Evolutionary conservation across 805 yeast species (phyloP).

Genomic region (Ogataea siamensis): DNA sequence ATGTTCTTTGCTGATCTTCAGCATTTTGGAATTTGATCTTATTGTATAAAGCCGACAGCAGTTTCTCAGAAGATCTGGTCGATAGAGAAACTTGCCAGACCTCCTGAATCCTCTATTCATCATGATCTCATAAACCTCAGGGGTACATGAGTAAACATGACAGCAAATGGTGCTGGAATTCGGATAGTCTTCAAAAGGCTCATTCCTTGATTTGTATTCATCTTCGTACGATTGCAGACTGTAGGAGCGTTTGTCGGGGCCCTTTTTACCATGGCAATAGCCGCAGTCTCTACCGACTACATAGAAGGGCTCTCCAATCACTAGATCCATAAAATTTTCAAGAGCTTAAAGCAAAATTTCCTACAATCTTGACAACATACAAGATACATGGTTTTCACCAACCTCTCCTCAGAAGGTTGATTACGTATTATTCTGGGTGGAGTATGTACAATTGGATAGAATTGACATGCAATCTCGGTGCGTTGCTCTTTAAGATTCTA

Average conservation of each 20-base stretch:
- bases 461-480: too few species aligned
- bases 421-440: too few species aligned
- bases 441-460: too few species aligned
- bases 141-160: constrained; percentile 29
- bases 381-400: too few species aligned
- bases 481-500: too few species aligned
- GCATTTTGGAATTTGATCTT: constrained; percentile 49
- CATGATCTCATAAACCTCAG: constrained; percentile 56
- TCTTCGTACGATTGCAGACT: constrained; percentile 36
- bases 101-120: constrained; percentile 78
- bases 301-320: constrained; percentile 28
- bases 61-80: constrained; percentile 63
- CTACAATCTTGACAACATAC: too few species aligned
- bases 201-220: constrained; percentile 2
- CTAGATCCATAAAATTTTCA: constrained; percentile 14
- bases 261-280: constrained; percentile 57
- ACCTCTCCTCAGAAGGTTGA: too few species aligned
- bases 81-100: constrained; percentile 59
- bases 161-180: constrained; percentile 29
- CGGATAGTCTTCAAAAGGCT: constrained; percentile 20
- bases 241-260: constrained; percentile 31
- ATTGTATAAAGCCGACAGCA: constrained; percentile 84
- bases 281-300: constrained; percentile 59
- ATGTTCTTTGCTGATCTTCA: constrained; percentile 61
- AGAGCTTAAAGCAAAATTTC: too few species aligned